These are phyloP conservation scores for Yamadazyma oceani DNA, from an alignment of 1,139 yeast species.

Conservation along the genomic window DNA sequence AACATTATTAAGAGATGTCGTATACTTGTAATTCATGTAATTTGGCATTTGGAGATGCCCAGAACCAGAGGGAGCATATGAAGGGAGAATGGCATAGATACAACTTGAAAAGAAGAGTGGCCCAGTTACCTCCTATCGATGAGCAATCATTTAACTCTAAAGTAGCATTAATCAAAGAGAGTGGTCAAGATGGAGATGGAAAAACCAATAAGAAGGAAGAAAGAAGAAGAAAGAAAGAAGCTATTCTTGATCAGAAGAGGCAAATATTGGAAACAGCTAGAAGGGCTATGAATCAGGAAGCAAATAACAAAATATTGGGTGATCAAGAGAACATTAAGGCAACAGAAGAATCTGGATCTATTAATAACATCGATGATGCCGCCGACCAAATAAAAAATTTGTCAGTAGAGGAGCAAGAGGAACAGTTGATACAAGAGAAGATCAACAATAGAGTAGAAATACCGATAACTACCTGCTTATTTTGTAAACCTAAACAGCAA, in stretches of 20 bases:
- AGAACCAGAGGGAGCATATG: constrained; percentile 50
- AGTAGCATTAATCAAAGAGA: constrained; percentile 35
- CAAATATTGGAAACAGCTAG: constrained; percentile 61
- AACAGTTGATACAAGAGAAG: constrained; percentile 55
- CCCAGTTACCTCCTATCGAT: constrained; percentile 55
- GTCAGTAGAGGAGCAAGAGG: constrained; percentile 47
- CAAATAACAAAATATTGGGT: constrained; percentile 20
- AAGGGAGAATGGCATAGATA: constrained; percentile 77
- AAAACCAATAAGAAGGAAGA: constrained; percentile 60
- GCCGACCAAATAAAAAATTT: constrained; percentile 16
- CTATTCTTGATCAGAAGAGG: constrained; percentile 59
- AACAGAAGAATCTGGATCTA: constrained; percentile 11
- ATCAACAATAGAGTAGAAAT: constrained; percentile 64
- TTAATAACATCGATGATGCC: constrained; percentile 7
- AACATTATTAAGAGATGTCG: constrained; percentile 15
- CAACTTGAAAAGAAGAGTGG: constrained; percentile 60
- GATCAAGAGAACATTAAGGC: constrained; percentile 14
- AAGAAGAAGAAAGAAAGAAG: constrained; percentile 65
- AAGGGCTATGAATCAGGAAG: constrained; percentile 41
- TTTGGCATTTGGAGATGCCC: constrained; percentile 40
- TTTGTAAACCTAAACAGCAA: constrained; percentile 58
- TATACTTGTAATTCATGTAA: constrained; percentile 49
- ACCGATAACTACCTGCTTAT: constrained; percentile 73
- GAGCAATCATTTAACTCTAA: constrained; percentile 49
- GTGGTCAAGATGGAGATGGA: constrained; percentile 13